Conservation (phyloP, 306 rosid species). For the Hippophae rhamnoides region DNA sequence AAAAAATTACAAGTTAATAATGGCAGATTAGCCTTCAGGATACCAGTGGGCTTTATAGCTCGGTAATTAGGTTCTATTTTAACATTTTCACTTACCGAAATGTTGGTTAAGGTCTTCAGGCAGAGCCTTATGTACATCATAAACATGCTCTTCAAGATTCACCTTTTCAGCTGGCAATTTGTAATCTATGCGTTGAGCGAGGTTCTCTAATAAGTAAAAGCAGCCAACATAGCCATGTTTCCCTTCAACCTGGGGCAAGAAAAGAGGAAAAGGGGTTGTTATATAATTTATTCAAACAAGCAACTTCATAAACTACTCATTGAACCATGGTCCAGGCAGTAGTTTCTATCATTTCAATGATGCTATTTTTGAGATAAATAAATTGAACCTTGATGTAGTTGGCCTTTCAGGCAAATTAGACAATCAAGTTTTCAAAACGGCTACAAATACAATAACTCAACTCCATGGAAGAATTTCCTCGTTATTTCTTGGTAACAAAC, state of each 20-base stretch:
- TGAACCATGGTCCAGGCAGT: background rate
- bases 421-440: background rate
- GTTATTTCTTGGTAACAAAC: background rate
- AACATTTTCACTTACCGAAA: constrained; percentile 50
- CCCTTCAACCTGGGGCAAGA: constrained; percentile 60
- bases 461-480: background rate
- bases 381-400: constrained; percentile 6
- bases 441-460: background rate
- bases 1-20: background rate
- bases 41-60: background rate
- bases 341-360: constrained; percentile 2
- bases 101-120: constrained; percentile 42
- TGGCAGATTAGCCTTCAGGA: background rate
- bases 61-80: constrained; percentile 2
- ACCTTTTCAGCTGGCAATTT: constrained; percentile 30
- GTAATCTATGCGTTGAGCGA: constrained; percentile 49
- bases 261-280: constrained; percentile 13
- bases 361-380: constrained; percentile 15
- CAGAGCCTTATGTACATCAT: constrained; percentile 54
- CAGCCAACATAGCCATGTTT: constrained; percentile 61
- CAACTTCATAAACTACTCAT: background rate
- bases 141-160: constrained; percentile 37
- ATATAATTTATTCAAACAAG: constrained; percentile 7
- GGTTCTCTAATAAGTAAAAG: constrained; percentile 80
- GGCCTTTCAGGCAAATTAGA: background rate